Evolutionary conservation across 345 rosid genomes (phyloP), one percentile per base, ranked within the genome.

Genomic region (Ricinus communis): DNA sequence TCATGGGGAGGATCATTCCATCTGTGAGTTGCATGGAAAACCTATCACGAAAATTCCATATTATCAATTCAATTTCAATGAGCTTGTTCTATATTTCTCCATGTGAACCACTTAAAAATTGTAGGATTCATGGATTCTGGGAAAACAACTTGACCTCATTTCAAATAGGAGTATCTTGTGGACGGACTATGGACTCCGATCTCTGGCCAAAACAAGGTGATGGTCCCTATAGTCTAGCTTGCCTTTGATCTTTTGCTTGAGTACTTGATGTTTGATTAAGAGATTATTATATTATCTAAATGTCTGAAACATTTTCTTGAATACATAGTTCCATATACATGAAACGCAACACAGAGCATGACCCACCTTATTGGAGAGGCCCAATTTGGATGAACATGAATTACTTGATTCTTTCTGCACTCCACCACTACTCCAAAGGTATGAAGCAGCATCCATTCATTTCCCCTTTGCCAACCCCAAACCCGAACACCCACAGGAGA

Each of bases 311-410:
- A 25, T 63, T 16, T 45, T 27, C 22, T 54, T 76, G 27, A 30
- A 76, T 75, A 38, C 40, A 41, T 80, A 95, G 97, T 78, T 85
- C 97, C 63, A 28, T 92, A 79, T 90, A 92, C 86, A 95, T 92
- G 97, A 87, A 87, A 80, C 88, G 85, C 79, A 95, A 92, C 78
- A 86, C 93, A 10, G 89, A 95, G 80, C 92, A 89, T 25, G 91
- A 95, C 47, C 87, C 97, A 65, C 97, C 97, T 6, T 95, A 95
- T 65, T 95, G 99, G 99, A 88, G 97, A 81, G 97, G 97, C 63
- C 91, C 97, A 18, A 83, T 90, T 74, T 92, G 97, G 97, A 87
- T 90, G 89, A 95, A 92, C 85, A 77, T 95, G 86, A 95, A 92
- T 76, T 95, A 90, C 83, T 71, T 88, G 91, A 87, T 90, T 71